Evolutionary conservation across 139 green algal species (phyloP), one percentile per base, ranked within the genome.

Genomic region (Auxenochlorella pyrenoidosa): DNA sequence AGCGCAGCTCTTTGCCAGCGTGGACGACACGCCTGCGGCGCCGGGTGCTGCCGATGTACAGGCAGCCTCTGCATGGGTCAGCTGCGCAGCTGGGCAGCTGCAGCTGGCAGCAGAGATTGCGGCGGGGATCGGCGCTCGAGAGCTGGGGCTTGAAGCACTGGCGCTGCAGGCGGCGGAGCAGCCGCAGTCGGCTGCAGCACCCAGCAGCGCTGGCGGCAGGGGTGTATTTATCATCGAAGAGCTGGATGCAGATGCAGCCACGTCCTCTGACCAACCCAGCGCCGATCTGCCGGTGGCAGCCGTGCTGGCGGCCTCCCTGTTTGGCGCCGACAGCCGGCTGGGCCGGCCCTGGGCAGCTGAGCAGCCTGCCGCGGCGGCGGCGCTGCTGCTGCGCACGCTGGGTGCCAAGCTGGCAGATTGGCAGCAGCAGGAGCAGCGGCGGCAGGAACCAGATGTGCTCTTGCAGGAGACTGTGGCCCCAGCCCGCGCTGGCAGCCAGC

Each of bases 181-280:
- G 54, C 54, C 12, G 54, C 15, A 22, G 54, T 24, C 54, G 18
- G 54, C 54, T 28, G 54, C 54, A 24, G 54, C 54, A 63, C 15
- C 16, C 54, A 63, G 15, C 54, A 63, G 15, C 18, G 54, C 63
- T 16, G 28, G 63, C 70, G 70, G 70, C 66, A 22, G 66, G 32
- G 66, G 66, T n/a, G 30, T 2, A 36, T n/a, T 83, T 24, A 38
- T 83, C 2, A 85, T 85, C 32, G 80, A 85, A 41, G 80, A 85
- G 19, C 34, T 85, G 6, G 63, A 75, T 16, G 30, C 63, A 2
- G 76, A 59, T 28, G 75, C 22, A 72, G 78, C 44, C 54, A 3
- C 16, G 54, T 24, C 54, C 54, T 63, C 44, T 34, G 13, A 41
- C 24, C 24, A 34, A 13, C 59, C 58, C 38, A 73, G 59, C 28